Percentiles rank a stretch among this genome's conserved stretches.
Evolutionary conservation across 2,329 filamentous ascomycete species (phyloP).

Genomic region (Xylaria sp.): DNA sequence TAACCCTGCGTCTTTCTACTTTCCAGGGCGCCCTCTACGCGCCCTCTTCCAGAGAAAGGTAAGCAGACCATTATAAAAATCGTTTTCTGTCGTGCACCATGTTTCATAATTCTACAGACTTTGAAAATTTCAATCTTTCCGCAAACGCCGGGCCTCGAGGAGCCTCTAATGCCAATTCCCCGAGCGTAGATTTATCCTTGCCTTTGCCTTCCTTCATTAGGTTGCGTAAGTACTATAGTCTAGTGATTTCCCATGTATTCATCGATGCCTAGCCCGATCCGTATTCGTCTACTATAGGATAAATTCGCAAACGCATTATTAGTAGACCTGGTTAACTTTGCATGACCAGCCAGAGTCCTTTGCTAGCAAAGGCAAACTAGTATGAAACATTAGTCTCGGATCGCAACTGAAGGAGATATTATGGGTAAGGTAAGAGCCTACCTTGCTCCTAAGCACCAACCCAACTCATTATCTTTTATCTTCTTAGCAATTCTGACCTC

Average conservation of each 20-base stretch:
- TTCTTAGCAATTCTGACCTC: constrained; percentile 99
- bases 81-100: constrained; percentile 25
- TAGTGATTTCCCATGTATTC: constrained; percentile 23
- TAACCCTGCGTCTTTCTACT: neutral
- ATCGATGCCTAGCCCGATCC: neutral
- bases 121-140: constrained; percentile 21
- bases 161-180: constrained; percentile 24
- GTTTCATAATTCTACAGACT: constrained; percentile 31
- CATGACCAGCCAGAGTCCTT: constrained; percentile 90
- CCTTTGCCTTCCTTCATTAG: constrained; percentile 34
- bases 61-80: constrained; percentile 11
- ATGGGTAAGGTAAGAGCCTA: constrained; percentile 57
- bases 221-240: constrained; percentile 30
- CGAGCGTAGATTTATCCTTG: constrained; percentile 21
- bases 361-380: constrained; percentile 83
- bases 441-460: constrained; percentile 98
- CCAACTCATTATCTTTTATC: constrained; percentile 95
- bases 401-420: neutral
- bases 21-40: neutral
- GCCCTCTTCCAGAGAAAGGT: neutral
- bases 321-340: constrained; percentile 80
- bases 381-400: constrained; percentile 52
- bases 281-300: constrained; percentile 6
- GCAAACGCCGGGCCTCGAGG: constrained; percentile 32
- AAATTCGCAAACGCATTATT: constrained; percentile 42